Evolutionary conservation across 345 rosid genomes (phyloP).

Genomic region (Euphorbia lathyris): DNA sequence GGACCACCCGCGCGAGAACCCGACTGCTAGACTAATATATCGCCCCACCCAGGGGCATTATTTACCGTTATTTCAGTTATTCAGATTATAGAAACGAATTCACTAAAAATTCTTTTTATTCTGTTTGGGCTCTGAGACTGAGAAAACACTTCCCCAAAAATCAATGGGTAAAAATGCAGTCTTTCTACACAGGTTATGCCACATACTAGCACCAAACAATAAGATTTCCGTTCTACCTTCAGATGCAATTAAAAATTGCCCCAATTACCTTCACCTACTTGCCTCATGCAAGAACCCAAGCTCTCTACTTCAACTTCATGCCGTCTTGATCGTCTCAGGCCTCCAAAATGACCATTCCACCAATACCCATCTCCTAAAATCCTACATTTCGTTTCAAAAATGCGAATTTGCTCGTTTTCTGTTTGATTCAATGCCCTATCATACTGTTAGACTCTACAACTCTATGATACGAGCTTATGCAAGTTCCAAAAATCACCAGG

Average conservation of each 20-base stretch:
- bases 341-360: slow-evolving; percentile 26
- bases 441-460: slow-evolving; percentile 44
- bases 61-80: too few relatives aligned
- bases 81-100: too few relatives aligned
- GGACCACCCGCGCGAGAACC: too few relatives aligned
- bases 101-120: too few relatives aligned
- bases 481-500: slow-evolving; percentile 32
- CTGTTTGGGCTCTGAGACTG: too few relatives aligned
- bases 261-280: slow-evolving; percentile 27
- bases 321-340: slow-evolving; percentile 42
- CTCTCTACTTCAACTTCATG: slow-evolving; percentile 45
- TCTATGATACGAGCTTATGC: slow-evolving; percentile 49
- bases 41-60: too few relatives aligned
- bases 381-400: slow-evolving; percentile 40
- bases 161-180: neutral
- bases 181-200: neutral
- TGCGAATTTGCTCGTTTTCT: slow-evolving; percentile 44
- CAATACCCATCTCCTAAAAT: slow-evolving; percentile 37
- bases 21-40: too few relatives aligned
- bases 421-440: slow-evolving; percentile 41
- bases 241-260: neutral
- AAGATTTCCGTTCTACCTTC: neutral
- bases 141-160: too few relatives aligned
- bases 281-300: slow-evolving; percentile 39
- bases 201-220: neutral